Evolutionary conservation across 78 protist species (phyloP).

Genomic region (Dictyostelium discoideum): dicty_2.7 NC_007089.4:5846501-5847000

Average conservation of each 20-base stretch:
- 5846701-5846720: conserved; percentile 87
- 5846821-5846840: conserved; percentile 91
- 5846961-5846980: background rate
- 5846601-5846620: conserved; percentile 97
- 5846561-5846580: conserved; percentile 37
- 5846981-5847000: conserved; percentile 52
- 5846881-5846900: conserved; percentile 88
- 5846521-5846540: conserved; percentile 96
- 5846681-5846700: conserved; percentile 67
- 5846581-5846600: conserved; percentile 84
- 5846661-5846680: conserved; percentile 83
- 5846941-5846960: background rate
- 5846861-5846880: conserved; percentile 82
- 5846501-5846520: conserved; percentile 86
- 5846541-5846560: conserved; percentile 96
- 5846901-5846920: conserved; percentile 57
- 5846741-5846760: conserved; percentile 72
- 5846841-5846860: conserved; percentile 77
- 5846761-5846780: conserved; percentile 82
- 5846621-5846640: conserved; percentile 97
- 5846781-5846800: conserved; percentile 95
- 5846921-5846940: background rate
- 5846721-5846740: conserved; percentile 95
- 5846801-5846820: conserved; percentile 96
- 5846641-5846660: conserved; percentile 76